A percentile compares a stretch with the other conserved stretches of the same genome.
phyloP scores from a whole-genome alignment of 805 yeast genomes.

The Debaryomyces tyrocola region DNA sequence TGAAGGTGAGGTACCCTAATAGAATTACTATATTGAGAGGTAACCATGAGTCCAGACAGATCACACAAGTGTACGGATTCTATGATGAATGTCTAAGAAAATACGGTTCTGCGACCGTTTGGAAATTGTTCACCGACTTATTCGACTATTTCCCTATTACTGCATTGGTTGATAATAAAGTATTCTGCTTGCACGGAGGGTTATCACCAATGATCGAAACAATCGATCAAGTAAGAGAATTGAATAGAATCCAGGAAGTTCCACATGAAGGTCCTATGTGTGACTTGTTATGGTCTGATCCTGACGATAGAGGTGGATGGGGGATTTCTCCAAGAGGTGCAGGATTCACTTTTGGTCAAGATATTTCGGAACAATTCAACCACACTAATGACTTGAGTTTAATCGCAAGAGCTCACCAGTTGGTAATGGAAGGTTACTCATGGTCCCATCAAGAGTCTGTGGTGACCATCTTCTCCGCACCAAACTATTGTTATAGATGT shows the following conservation, averaged over 20 bases:
- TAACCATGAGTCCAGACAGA: slow-evolving; percentile 93
- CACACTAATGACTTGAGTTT: slow-evolving; percentile 82
- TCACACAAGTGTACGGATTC: slow-evolving; percentile 94
- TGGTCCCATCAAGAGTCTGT: slow-evolving; percentile 95
- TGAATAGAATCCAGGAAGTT: slow-evolving; percentile 91
- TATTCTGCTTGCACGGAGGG: slow-evolving; percentile 94
- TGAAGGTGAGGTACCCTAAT: slow-evolving; percentile 89
- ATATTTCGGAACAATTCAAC: slow-evolving; percentile 89
- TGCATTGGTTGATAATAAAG: slow-evolving; percentile 86
- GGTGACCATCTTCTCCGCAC: slow-evolving; percentile 92
- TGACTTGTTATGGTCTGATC: slow-evolving; percentile 94
- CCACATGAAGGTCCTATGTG: slow-evolving; percentile 99
- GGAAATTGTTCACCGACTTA: slow-evolving; percentile 89
- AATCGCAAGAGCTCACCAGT: slow-evolving; percentile 93
- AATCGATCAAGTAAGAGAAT: slow-evolving; percentile 85
- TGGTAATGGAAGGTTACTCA: slow-evolving; percentile 96
- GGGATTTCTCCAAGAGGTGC: slow-evolving; percentile 98
- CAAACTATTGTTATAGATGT: slow-evolving; percentile 95
- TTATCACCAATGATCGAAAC: slow-evolving; percentile 93
- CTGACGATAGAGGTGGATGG: slow-evolving; percentile 98
- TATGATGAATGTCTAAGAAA: slow-evolving; percentile 94
- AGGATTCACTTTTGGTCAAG: slow-evolving; percentile 97
- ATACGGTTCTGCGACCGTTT: slow-evolving; percentile 88
- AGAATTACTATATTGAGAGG: slow-evolving; percentile 93
- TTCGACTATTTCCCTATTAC: slow-evolving; percentile 93